These are phyloP conservation scores for Scorias spongiosa DNA, from an alignment of 2,329 filamentous ascomycete genomes.

Conservation along the genomic window DNA sequence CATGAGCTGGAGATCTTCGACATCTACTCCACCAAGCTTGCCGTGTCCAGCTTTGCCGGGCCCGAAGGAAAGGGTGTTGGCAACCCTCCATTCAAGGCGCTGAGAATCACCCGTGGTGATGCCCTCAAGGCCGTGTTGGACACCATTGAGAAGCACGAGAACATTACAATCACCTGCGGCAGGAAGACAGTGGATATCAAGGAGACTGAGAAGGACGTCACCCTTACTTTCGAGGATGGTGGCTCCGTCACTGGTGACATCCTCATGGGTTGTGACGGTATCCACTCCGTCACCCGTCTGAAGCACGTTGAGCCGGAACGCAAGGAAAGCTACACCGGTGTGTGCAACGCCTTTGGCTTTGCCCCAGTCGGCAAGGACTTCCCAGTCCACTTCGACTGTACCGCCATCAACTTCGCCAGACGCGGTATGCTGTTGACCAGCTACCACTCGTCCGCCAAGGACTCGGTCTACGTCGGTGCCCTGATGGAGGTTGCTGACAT, in stretches of 20 bases:
- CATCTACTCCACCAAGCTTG: conserved; percentile 28
- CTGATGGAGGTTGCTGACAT: conserved; percentile 30
- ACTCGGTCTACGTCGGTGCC: conserved; percentile 29
- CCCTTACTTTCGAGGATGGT: conserved; percentile 22
- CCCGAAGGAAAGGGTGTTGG: conserved; percentile 28
- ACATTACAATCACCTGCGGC: conserved; percentile 28
- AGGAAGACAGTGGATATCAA: conserved; percentile 27
- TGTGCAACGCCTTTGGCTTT: conserved; percentile 33
- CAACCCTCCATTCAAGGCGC: conserved; percentile 28
- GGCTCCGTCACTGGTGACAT: conserved; percentile 18
- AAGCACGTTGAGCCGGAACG: conserved; percentile 30
- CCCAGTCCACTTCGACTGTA: conserved; percentile 26
- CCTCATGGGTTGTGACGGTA: conserved; percentile 23
- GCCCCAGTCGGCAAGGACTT: conserved; percentile 22
- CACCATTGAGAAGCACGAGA: conserved; percentile 24
- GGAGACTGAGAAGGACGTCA: conserved; percentile 21
- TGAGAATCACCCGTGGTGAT: conserved; percentile 30
- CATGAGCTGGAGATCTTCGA: conserved; percentile 31
- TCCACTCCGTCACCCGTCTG: conserved; percentile 26
- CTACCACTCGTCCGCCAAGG: conserved; percentile 22
- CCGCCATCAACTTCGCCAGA: conserved; percentile 31
- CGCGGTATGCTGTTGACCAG: conserved; percentile 30
- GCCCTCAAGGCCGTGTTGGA: conserved; percentile 27
- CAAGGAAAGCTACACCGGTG: conserved; percentile 27
- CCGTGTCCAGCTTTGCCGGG: conserved; percentile 27